These are phyloP conservation scores for Trichoderma arundinaceum DNA, from an alignment of 2,329 filamentous ascomycete genomes.

Conservation along the genomic window DNA sequence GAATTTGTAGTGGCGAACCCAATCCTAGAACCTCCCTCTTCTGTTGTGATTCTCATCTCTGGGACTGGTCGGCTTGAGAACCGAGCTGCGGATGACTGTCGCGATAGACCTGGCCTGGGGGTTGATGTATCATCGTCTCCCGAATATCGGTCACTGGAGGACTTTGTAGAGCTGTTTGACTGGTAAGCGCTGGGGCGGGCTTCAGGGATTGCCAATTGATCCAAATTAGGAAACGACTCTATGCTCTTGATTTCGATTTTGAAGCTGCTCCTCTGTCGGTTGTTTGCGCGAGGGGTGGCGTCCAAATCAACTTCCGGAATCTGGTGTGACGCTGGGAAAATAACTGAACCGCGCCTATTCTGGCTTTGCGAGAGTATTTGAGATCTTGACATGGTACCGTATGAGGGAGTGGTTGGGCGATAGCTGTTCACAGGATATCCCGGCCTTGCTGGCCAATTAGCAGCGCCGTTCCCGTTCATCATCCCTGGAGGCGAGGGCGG, in stretches of 20 bases:
- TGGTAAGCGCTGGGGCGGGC: conserved; percentile 31
- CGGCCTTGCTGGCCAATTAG: conserved; percentile 33
- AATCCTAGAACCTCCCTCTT: conserved; percentile 66
- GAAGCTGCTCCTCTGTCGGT: conserved; percentile 17
- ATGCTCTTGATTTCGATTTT: conserved; percentile 29
- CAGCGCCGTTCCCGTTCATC: not conserved
- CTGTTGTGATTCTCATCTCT: conserved; percentile 67
- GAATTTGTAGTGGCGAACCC: conserved; percentile 64
- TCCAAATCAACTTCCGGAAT: conserved; percentile 28
- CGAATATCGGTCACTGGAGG: conserved; percentile 33
- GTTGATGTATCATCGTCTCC: conserved; percentile 38
- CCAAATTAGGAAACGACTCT: conserved; percentile 38
- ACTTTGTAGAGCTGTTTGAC: conserved; percentile 38
- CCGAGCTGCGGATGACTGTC: conserved; percentile 60
- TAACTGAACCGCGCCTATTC: conserved; percentile 13
- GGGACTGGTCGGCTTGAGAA: conserved; percentile 78
- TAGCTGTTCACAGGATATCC: conserved; percentile 30
- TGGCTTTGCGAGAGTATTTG: conserved; percentile 30
- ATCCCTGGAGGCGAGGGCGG: conserved; percentile 36
- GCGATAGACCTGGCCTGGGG: conserved; percentile 55
- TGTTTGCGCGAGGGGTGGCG: conserved; percentile 10
- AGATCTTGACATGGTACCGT: conserved; percentile 44
- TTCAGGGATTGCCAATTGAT: conserved; percentile 32
- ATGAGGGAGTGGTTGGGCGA: conserved; percentile 37
- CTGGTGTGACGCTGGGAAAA: conserved; percentile 19